Evolutionary conservation across 768 basidiomycete genomes (phyloP).

Genomic region (Leccinum ochraceum): DNA sequence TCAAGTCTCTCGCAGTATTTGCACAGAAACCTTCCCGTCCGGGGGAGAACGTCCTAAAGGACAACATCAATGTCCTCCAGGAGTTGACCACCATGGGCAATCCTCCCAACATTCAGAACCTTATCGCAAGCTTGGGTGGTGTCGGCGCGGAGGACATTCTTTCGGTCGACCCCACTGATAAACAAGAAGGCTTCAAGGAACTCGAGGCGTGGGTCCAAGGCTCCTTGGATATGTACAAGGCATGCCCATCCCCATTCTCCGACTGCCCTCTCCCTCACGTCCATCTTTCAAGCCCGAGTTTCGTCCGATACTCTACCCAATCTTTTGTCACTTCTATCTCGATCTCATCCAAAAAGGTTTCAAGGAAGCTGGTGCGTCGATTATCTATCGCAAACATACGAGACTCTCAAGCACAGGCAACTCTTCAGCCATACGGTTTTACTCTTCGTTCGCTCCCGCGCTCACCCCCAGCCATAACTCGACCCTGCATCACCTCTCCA

Average conservation of each 20-base stretch:
- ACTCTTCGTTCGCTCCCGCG: conserved; percentile 64
- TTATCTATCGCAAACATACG: background rate
- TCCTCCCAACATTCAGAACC: conserved; percentile 68
- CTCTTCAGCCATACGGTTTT: conserved; percentile 70
- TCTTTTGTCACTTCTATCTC: conserved; percentile 96
- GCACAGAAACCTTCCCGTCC: conserved; percentile 66
- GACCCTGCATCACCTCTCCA: conserved; percentile 76
- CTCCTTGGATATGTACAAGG: conserved; percentile 88
- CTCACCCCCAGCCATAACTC: conserved; percentile 65
- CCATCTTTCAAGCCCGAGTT: conserved; percentile 74
- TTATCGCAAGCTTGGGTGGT: conserved; percentile 75
- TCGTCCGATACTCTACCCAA: conserved; percentile 89
- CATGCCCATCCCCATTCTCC: conserved; percentile 40
- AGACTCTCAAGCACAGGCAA: conserved; percentile 11
- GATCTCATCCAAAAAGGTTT: conserved; percentile 91
- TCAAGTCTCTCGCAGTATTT: conserved; percentile 62
- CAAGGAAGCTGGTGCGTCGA: conserved; percentile 77
- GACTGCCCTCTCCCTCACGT: conserved; percentile 12
- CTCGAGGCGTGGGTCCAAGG: conserved; percentile 89
- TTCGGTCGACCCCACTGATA: conserved; percentile 79
- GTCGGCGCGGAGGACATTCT: conserved; percentile 83
- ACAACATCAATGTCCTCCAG: conserved; percentile 62
- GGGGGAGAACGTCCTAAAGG: conserved; percentile 72
- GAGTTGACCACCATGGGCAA: conserved; percentile 70
- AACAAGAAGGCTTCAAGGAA: conserved; percentile 83